Percentiles rank a stretch among this genome's conserved stretches.
Evolutionary conservation across 306 rosid genomes (phyloP).

Genomic region (Malus domestica): DNA sequence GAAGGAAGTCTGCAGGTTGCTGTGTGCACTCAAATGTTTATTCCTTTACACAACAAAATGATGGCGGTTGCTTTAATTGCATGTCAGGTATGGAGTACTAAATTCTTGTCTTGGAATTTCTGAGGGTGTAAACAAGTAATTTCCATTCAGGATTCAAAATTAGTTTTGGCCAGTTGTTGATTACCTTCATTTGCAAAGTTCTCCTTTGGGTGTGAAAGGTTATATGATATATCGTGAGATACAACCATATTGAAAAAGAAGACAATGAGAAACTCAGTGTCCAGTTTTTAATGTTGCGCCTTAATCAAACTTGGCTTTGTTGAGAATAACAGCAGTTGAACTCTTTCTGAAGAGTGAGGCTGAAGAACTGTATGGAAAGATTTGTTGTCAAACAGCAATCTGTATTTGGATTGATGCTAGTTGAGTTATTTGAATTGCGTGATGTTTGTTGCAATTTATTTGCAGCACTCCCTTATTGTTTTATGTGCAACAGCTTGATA

Average conservation of each 20-base stretch:
- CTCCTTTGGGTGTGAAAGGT: slow-evolving; percentile 5
- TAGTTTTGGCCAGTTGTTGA: background rate
- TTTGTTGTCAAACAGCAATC: background rate
- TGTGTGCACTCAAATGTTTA: slow-evolving; percentile 47
- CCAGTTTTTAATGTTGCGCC: background rate
- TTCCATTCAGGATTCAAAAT: slow-evolving; percentile 1
- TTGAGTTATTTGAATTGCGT: background rate
- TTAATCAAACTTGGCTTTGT: background rate
- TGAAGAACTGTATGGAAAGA: background rate
- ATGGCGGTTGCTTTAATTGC: slow-evolving; percentile 56
- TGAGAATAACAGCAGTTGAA: background rate
- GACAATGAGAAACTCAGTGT: background rate
- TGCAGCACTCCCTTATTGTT: background rate
- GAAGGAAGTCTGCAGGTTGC: slow-evolving; percentile 49
- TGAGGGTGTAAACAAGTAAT: background rate
- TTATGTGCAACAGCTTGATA: background rate
- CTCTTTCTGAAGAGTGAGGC: background rate
- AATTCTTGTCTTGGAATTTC: background rate
- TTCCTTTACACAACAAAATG: slow-evolving; percentile 57
- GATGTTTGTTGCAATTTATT: background rate
- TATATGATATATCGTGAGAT: background rate
- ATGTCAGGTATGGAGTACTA: slow-evolving; percentile 46
- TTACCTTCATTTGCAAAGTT: background rate
- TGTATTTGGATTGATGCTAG: background rate
- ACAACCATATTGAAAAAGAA: background rate